Evolutionary conservation across 2,329 filamentous ascomycete genomes (phyloP).

Genomic region (Macrophomina phaseolina): DNA sequence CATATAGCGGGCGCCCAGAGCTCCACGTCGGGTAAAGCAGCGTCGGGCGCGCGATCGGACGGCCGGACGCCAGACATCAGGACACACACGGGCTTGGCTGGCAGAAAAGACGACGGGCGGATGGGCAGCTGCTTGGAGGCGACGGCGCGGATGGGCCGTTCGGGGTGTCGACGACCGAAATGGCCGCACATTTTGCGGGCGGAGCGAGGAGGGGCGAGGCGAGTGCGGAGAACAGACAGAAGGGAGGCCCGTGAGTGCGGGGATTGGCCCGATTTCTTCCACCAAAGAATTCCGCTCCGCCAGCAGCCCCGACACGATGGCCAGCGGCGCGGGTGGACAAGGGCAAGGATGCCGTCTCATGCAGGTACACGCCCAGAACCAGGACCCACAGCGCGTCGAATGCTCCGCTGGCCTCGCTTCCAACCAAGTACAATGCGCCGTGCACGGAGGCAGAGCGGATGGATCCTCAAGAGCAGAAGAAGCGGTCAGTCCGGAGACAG

Average conservation of each 20-base stretch:
- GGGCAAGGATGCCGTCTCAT: background rate
- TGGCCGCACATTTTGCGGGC: background rate
- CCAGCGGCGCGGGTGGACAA: background rate
- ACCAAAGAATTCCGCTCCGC: background rate
- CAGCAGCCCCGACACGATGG: background rate
- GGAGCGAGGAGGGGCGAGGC: background rate
- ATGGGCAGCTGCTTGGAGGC: background rate
- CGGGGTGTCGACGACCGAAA: background rate
- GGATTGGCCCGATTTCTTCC: slow-evolving; percentile 4
- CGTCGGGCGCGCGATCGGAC: background rate
- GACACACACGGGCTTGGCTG: background rate
- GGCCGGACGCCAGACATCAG: background rate
- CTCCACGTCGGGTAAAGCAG: slow-evolving; percentile 2
- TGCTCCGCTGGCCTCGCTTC: background rate
- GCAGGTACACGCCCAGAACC: background rate
- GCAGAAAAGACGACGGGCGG: background rate
- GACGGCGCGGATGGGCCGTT: background rate
- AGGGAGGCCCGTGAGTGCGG: slow-evolving; percentile 12
- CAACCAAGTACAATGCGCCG: background rate
- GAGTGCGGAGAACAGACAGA: background rate
- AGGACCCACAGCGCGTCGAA: background rate
- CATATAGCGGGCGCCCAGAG: slow-evolving; percentile 5
- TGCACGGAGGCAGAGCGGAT: background rate
- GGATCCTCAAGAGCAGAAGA: background rate
- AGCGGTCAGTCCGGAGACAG: background rate